These are phyloP conservation scores for Colletotrichum sp. DNA, from an alignment of 2,329 filamentous ascomycete genomes.

Conservation along the genomic window DNA sequence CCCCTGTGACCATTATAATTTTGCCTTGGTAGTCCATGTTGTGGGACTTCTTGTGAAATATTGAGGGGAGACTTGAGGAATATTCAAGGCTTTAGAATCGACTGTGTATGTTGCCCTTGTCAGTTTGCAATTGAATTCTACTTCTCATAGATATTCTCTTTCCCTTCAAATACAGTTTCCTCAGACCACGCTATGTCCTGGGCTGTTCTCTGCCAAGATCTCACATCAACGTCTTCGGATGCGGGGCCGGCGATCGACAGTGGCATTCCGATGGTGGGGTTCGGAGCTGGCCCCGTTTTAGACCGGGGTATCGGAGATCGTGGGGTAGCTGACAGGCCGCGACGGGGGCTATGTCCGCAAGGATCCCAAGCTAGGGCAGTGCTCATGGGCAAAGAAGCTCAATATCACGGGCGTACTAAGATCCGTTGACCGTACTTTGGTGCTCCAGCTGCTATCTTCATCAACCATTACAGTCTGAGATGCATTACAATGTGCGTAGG, in stretches of 20 bases:
- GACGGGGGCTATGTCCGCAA: neutral
- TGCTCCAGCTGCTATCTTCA: neutral
- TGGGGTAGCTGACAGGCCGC: neutral
- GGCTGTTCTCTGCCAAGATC: neutral
- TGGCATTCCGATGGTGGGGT: neutral
- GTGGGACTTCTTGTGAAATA: neutral
- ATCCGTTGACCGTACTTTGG: neutral
- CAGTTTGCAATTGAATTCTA: neutral
- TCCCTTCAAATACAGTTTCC: neutral
- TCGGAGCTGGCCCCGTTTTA: neutral
- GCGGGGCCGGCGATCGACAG: neutral
- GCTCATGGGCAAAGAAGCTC: neutral
- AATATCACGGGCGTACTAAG: neutral
- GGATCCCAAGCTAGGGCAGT: neutral
- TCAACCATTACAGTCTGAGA: neutral
- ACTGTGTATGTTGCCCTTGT: neutral
- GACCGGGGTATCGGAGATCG: neutral
- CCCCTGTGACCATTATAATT: neutral
- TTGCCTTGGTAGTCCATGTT: neutral
- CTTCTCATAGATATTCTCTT: neutral
- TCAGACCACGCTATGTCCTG: neutral
- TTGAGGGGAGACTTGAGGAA: fast-evolving
- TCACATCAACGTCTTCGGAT: neutral
- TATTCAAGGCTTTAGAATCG: neutral
- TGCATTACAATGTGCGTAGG: neutral